A percentile compares a stretch with the other conserved stretches of the same genome.
These are phyloP conservation scores for Gilbertella persicaria DNA, from an alignment of 371 early-diverging fungal genomes.

Conservation along the genomic window DNA sequence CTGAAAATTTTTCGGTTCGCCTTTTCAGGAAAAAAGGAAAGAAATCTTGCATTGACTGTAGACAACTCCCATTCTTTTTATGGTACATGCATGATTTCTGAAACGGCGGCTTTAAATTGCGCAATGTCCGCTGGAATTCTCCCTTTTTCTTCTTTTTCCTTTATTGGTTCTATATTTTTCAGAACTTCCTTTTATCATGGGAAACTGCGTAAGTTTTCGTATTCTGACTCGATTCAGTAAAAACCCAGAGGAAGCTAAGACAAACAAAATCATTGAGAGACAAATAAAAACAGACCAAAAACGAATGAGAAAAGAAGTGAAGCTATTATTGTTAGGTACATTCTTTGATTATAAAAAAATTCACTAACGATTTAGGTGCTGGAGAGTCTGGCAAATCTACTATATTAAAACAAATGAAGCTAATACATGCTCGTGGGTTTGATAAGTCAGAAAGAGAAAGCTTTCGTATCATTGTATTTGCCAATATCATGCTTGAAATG, in stretches of 20 bases:
- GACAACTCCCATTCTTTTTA: no score
- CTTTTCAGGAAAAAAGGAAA: no score
- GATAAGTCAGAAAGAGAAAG: constrained; percentile 72
- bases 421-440: constrained; percentile 90
- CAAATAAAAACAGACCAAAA: constrained; percentile 76
- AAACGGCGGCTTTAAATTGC: no score
- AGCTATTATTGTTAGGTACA: constrained; percentile 80
- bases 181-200: no score
- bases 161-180: no score
- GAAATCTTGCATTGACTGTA: no score
- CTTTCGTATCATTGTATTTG: constrained; percentile 74
- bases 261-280: constrained; percentile 77
- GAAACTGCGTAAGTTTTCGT: no score
- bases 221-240: no score
- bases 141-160: no score
- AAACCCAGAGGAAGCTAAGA: constrained; percentile 11
- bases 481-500: constrained; percentile 77
- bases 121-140: no score
- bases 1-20: no score
- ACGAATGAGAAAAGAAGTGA: constrained; percentile 75
- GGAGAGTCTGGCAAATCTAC: constrained; percentile 93
- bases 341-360: background rate
- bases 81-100: no score
- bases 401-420: constrained; percentile 90
- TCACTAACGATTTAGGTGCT: constrained; percentile 60